Evolutionary conservation across 1,284 basidiomycete genomes (phyloP).

Genomic region (Golubevia pallescens): DNA sequence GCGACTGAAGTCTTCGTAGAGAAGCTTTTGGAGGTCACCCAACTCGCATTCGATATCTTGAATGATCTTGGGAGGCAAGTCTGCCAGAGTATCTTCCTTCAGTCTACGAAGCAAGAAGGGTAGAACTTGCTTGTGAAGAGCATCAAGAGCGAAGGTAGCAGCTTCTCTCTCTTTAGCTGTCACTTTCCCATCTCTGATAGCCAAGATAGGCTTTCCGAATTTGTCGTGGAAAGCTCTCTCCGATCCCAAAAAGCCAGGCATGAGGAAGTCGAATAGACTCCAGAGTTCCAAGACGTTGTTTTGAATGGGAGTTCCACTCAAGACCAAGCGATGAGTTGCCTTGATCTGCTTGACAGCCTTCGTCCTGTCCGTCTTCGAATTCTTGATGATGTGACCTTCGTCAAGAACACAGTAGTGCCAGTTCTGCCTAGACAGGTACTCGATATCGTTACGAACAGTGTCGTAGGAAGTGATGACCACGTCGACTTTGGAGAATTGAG

Average conservation of each 20-base stretch:
- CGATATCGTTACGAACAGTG: slow-evolving; percentile 92
- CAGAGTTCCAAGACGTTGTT: slow-evolving; percentile 98
- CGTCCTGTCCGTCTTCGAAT: slow-evolving; percentile 95
- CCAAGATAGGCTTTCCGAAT: slow-evolving; percentile 93
- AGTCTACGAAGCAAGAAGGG: slow-evolving; percentile 94
- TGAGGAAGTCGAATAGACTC: slow-evolving; percentile 98
- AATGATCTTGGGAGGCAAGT: slow-evolving; percentile 98
- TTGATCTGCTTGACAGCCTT: slow-evolving; percentile 91
- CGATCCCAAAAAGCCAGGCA: slow-evolving; percentile 97
- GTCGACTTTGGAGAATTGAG: slow-evolving; percentile 68
- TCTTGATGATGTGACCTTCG: slow-evolving; percentile 99
- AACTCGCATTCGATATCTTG: slow-evolving; percentile 80
- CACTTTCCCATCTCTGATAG: slow-evolving; percentile 89
- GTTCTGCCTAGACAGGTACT: slow-evolving; percentile 74
- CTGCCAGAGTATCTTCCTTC: slow-evolving; percentile 95
- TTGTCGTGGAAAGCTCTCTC: slow-evolving; percentile 94
- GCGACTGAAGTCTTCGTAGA: slow-evolving; percentile 84
- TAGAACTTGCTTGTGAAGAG: slow-evolving; percentile 97
- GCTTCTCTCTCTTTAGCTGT: slow-evolving; percentile 88
- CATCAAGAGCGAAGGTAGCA: slow-evolving; percentile 89
- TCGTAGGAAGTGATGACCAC: slow-evolving; percentile 97
- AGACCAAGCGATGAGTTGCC: slow-evolving; percentile 88
- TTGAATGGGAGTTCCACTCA: slow-evolving; percentile 98
- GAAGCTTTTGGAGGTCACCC: slow-evolving; percentile 80
- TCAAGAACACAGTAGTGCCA: slow-evolving; percentile 98